These are phyloP conservation scores for Dendryphion nanum DNA, from an alignment of 2,329 filamentous ascomycete species.

Conservation along the genomic window DNA sequence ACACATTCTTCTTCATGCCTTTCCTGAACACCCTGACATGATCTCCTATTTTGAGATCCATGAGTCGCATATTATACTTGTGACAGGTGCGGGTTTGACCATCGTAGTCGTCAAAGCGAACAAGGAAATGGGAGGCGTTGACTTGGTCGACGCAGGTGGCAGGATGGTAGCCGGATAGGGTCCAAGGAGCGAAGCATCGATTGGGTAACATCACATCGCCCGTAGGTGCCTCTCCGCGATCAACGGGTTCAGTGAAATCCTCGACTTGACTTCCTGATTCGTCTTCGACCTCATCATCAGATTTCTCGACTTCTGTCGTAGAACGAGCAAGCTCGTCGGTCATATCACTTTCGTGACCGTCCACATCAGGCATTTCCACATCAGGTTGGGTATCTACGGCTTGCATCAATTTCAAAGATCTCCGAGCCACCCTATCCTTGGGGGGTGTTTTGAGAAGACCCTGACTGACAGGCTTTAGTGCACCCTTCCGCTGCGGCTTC, in stretches of 20 bases:
- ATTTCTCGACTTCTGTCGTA: slow-evolving; percentile 8
- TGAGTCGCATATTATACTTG: slow-evolving; percentile 39
- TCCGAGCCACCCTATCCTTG: background rate
- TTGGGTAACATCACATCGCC: slow-evolving; percentile 44
- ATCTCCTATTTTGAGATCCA: slow-evolving; percentile 47
- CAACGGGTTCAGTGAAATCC: too few species aligned
- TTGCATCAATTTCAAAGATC: background rate
- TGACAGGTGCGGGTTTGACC: too few species aligned
- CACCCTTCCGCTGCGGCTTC: slow-evolving; percentile 20
- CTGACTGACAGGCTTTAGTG: slow-evolving; percentile 27
- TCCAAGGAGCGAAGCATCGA: slow-evolving; percentile 60
- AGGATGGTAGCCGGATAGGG: slow-evolving; percentile 58
- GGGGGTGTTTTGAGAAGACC: slow-evolving; percentile 15
- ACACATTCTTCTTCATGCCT: slow-evolving; percentile 46
- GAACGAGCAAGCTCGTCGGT: slow-evolving; percentile 20
- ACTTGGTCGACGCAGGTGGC: slow-evolving; percentile 56
- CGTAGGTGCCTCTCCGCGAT: slow-evolving; percentile 15
- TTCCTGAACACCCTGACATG: slow-evolving; percentile 47
- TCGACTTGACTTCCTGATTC: too few species aligned
- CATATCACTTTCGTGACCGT: slow-evolving; percentile 4
- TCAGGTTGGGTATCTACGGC: slow-evolving; percentile 7
- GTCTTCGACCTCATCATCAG: background rate
- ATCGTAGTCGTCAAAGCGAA: slow-evolving; percentile 53
- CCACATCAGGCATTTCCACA: slow-evolving; percentile 19
- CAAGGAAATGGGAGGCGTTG: slow-evolving; percentile 42